These are phyloP conservation scores for Kingdonia uniflora DNA, from an alignment of 164 flowering plant genomes.

Conservation along the genomic window DNA sequence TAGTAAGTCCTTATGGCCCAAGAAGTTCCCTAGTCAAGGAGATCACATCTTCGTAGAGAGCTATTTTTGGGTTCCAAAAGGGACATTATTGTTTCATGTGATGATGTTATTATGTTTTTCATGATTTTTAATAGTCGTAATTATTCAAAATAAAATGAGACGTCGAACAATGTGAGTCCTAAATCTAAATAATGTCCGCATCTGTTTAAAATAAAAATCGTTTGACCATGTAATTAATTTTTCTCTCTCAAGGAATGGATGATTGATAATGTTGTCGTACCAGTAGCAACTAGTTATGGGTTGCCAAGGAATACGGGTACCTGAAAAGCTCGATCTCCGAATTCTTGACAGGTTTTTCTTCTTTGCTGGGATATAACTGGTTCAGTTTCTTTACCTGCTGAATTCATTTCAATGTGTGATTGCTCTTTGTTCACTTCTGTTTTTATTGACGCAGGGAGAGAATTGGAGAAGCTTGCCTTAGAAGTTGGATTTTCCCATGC, in stretches of 20 bases:
- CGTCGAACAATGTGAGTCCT: too few species aligned
- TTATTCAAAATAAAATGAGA: too few species aligned
- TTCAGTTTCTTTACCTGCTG: background rate
- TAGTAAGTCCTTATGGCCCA: too few species aligned
- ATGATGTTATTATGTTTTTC: too few species aligned
- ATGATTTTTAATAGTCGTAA: too few species aligned
- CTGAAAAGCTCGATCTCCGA: constrained; percentile 65
- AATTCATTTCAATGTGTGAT: background rate
- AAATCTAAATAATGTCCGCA: background rate
- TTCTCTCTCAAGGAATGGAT: constrained; percentile 60
- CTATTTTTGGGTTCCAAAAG: too few species aligned
- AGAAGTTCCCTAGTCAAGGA: too few species aligned
- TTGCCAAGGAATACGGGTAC: constrained; percentile 62
- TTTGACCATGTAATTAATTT: too few species aligned
- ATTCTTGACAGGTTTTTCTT: constrained; percentile 59
- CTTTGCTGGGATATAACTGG: background rate
- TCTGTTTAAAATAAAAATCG: too few species aligned
- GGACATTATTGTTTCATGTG: too few species aligned
- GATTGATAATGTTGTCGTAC: constrained; percentile 81
- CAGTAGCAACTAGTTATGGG: constrained; percentile 59
- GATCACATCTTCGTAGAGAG: too few species aligned
- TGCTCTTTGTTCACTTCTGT: background rate
- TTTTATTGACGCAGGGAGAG: constrained; percentile 45
- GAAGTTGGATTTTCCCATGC: constrained; percentile 71
- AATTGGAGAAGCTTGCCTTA: constrained; percentile 68